Percentiles rank a stretch among this genome's conserved stretches.
phyloP scores from a whole-genome alignment of 163 green algal genomes.

The Scenedesmus sp. region DNA sequence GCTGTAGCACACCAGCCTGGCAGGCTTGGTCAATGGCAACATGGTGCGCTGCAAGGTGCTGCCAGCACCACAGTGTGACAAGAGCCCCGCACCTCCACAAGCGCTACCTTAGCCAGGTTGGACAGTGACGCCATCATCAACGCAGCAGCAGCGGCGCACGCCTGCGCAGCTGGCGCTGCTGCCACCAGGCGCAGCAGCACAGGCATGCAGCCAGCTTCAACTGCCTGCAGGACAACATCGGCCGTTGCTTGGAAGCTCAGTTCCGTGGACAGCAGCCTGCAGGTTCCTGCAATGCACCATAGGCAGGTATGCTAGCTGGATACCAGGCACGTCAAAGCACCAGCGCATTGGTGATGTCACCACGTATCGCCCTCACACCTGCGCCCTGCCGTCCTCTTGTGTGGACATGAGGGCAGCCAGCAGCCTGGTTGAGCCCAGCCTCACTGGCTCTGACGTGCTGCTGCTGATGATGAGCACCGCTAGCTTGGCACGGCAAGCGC shows the following conservation, averaged over 20 bases:
- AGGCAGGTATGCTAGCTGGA: no score
- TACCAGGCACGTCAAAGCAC: no score
- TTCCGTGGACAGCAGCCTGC: no score
- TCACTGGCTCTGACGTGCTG: not conserved
- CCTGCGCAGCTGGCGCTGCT: not conserved
- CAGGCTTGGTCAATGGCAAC: not conserved
- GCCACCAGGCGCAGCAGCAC: slow-evolving; percentile 16
- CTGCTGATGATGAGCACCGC: slow-evolving; percentile 44
- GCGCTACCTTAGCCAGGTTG: slow-evolving; percentile 15
- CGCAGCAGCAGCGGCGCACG: slow-evolving; percentile 25
- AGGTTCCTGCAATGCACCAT: no score
- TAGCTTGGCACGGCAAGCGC: slow-evolving; percentile 54
- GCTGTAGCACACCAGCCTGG: not conserved
- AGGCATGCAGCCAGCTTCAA: slow-evolving; percentile 30
- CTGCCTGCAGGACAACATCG: slow-evolving; percentile 29
- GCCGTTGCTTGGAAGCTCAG: no score
- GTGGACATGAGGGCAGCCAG: slow-evolving; percentile 54
- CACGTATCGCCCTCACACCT: not conserved
- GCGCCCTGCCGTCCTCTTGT: slow-evolving; percentile 35
- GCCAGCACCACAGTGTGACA: no score
- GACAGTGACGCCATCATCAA: slow-evolving; percentile 31
- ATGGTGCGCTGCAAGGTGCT: no score
- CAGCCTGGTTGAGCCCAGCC: slow-evolving; percentile 57
- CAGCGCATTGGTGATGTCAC: no score
- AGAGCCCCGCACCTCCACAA: not conserved